These are phyloP conservation scores for Medicago ruthenica DNA, from an alignment of 306 rosid species.

Conservation along the genomic window DNA sequence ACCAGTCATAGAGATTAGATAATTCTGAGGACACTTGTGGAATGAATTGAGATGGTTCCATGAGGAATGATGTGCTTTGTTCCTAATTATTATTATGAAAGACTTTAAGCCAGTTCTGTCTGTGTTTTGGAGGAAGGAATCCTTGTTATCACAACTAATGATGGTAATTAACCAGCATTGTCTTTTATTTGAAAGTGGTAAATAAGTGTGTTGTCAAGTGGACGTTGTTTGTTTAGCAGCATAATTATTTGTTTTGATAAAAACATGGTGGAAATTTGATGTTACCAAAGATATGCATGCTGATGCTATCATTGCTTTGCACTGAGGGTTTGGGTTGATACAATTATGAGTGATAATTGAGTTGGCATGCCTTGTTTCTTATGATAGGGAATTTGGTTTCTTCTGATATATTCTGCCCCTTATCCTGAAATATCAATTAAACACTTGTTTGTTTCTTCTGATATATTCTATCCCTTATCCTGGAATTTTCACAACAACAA, in stretches of 20 bases:
- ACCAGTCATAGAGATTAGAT: neutral
- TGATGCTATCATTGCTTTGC: neutral
- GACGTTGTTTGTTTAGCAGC: neutral
- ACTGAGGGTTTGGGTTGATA: neutral
- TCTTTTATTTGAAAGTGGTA: neutral
- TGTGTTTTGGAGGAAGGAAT: neutral
- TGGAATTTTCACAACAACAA: neutral
- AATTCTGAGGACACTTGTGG: neutral
- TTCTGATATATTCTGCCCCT: neutral
- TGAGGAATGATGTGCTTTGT: slow-evolving; percentile 6
- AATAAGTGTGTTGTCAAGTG: neutral
- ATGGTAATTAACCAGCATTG: neutral
- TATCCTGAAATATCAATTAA: neutral
- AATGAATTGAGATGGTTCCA: neutral
- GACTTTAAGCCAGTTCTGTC: neutral
- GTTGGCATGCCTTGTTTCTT: slow-evolving; percentile 12
- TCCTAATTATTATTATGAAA: neutral
- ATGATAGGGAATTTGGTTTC: neutral
- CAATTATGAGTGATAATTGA: neutral
- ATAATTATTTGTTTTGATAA: neutral
- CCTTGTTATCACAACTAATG: neutral
- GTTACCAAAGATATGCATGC: neutral
- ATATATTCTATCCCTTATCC: too few relatives aligned
- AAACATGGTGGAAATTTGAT: neutral
- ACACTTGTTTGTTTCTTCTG: neutral